Evolutionary conservation across 1,139 yeast species (phyloP).

Genomic region (Yamadazyma triangularis): DNA sequence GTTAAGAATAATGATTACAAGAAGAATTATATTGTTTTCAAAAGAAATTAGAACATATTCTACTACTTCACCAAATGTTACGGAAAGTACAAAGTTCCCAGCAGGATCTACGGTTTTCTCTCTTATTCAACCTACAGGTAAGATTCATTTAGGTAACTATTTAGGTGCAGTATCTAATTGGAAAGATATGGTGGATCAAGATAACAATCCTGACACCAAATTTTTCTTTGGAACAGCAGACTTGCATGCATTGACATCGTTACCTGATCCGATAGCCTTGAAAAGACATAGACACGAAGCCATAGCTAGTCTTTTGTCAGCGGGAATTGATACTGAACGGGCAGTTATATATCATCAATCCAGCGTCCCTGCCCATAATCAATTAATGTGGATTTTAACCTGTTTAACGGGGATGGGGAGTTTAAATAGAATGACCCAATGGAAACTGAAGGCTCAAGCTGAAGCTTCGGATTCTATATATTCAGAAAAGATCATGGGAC

Average conservation of each 20-base stretch:
- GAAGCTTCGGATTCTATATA: slow-evolving; percentile 33
- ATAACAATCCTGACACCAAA: slow-evolving; percentile 26
- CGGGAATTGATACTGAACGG: slow-evolving; percentile 73
- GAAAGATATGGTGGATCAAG: slow-evolving; percentile 57
- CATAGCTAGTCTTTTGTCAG: slow-evolving; percentile 76
- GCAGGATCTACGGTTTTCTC: slow-evolving; percentile 37
- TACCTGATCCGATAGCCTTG: slow-evolving; percentile 52
- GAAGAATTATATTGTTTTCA: too few relatives aligned
- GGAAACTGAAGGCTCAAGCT: slow-evolving; percentile 71
- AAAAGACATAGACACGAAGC: slow-evolving; percentile 62
- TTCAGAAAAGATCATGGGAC: slow-evolving; percentile 42
- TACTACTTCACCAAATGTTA: neutral
- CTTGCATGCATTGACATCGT: slow-evolving; percentile 82
- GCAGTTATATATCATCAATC: slow-evolving; percentile 79
- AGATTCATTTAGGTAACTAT: slow-evolving; percentile 87
- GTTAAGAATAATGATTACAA: too few relatives aligned
- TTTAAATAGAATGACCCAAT: slow-evolving; percentile 91
- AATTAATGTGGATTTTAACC: slow-evolving; percentile 77
- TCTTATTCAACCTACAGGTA: slow-evolving; percentile 91
- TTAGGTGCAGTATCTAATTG: slow-evolving; percentile 86
- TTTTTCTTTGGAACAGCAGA: slow-evolving; percentile 84
- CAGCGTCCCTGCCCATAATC: slow-evolving; percentile 74
- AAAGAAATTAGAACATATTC: too few relatives aligned
- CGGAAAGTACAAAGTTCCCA: slow-evolving; percentile 6
- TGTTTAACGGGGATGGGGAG: slow-evolving; percentile 83